Evolutionary conservation across 73 alveolate species (phyloP).

Genomic region (Paramecium primaurelia): DNA sequence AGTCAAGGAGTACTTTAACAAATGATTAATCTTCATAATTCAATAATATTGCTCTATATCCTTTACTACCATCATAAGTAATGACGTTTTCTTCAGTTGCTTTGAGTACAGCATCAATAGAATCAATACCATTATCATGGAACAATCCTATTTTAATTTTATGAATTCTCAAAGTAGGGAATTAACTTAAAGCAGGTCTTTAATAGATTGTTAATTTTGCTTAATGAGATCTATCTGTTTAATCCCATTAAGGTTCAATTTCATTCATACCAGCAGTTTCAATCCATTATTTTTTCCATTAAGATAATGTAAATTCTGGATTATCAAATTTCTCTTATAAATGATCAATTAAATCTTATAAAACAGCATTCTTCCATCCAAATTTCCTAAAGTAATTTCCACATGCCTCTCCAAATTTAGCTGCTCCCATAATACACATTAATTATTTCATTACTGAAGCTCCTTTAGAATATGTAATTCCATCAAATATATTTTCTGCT

Average conservation of each 20-base stretch:
- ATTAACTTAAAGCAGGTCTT: conserved; percentile 37
- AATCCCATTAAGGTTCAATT: conserved; percentile 70
- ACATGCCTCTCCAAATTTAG: conserved; percentile 84
- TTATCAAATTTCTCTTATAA: conserved; percentile 67
- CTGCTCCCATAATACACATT: conserved; percentile 87
- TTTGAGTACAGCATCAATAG: background rate
- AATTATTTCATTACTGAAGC: conserved; percentile 86
- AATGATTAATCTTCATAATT: conserved; percentile 56
- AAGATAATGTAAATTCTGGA: background rate
- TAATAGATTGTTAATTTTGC: conserved; percentile 17
- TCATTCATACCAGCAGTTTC: conserved; percentile 87
- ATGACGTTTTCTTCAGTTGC: conserved; percentile 28
- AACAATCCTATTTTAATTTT: conserved; percentile 51
- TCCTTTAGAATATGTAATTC: conserved; percentile 96
- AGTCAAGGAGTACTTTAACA: conserved; percentile 51
- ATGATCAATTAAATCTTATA: conserved; percentile 87
- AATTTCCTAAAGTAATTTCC: conserved; percentile 79
- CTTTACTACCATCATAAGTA: conserved; percentile 26
- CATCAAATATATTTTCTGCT: conserved; percentile 93
- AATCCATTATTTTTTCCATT: conserved; percentile 78
- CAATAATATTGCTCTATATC: conserved; percentile 37
- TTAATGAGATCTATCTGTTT: conserved; percentile 13
- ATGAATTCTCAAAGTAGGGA: conserved; percentile 54
- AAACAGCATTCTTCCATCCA: conserved; percentile 83
- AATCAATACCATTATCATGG: conserved; percentile 18